Base-by-base conservation (phyloP, 2,329 filamentous ascomycete genomes). In the Neurospora sp. region DNA sequence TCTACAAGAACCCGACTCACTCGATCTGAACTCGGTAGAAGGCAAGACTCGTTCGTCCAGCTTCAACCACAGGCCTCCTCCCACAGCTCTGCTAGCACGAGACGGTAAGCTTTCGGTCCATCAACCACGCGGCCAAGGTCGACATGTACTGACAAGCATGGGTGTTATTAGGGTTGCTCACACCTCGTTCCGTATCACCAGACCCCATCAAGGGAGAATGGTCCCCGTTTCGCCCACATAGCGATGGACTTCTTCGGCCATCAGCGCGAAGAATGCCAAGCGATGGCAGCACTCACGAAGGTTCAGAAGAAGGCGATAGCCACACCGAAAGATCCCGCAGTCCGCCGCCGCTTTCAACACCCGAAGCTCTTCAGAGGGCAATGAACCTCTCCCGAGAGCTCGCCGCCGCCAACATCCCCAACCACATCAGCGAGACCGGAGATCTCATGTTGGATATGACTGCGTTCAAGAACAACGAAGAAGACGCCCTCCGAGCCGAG, bases 391-490 rank as follows among this genome's bases (percentile, higher is more conserved):
- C 95, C 10, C 92, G 93, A 78, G 94, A 94, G 78, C 86, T 99
- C 2, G 92, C 92, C 66, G 90, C 89, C 3, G 96, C 92, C 67
- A 97, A 98, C 77, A 98, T 99, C 71, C 93, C 93, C 6, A 96
- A 91, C 70, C 90, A 93, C 73, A 90, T 99, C n/a, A 98, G 91
- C 0, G 93, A 97, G 70, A 91, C 88, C 0, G 96, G 96, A 17
- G 96, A 99, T 80, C 83, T 99, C 69, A 98, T 98, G 93, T 83
- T 99, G 68, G 96, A 99, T 79, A 97, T 99, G 94, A 94, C 93
- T 0, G 93, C 93, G 0, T 97, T 97, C 82, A 98, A 97, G 80
- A 92, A 91, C 78, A 96, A 90, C 76, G 95, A 98, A 74, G 93
- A 97, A 76, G 94, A 98, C 75, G 92, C 95, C 6, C 85, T 98